A percentile compares a stretch with the other conserved stretches of the same genome.
These are phyloP conservation scores for Trichoderma oligosporum DNA, from an alignment of 2,329 filamentous ascomycete genomes.

Conservation along the genomic window DNA sequence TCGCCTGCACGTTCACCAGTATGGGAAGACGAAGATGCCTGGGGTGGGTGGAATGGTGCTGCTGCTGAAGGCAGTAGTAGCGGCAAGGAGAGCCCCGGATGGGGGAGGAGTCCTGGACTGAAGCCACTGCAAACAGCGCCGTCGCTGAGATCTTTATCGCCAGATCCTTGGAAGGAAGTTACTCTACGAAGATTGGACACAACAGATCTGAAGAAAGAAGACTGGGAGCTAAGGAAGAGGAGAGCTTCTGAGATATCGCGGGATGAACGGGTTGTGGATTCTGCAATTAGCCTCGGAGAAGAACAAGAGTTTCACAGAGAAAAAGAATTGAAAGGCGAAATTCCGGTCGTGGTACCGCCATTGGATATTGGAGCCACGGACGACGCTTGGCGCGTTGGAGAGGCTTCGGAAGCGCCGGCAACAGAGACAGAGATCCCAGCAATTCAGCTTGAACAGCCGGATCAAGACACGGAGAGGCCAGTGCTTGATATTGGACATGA, in stretches of 20 bases:
- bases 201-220: slow-evolving; percentile 25
- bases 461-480: background rate
- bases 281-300: slow-evolving; percentile 30
- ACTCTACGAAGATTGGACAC: slow-evolving; percentile 24
- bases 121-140: slow-evolving; percentile 27
- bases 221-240: background rate
- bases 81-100: slow-evolving; percentile 28
- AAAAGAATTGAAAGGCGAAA: background rate
- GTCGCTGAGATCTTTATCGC: slow-evolving; percentile 28
- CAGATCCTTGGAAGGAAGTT: slow-evolving; percentile 28
- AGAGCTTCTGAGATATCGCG: slow-evolving; percentile 22
- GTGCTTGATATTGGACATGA: background rate
- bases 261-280: slow-evolving; percentile 29
- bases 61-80: slow-evolving; percentile 21
- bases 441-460: slow-evolving; percentile 11
- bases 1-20: slow-evolving; percentile 26
- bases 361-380: background rate
- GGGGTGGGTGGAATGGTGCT: slow-evolving; percentile 38
- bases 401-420: background rate
- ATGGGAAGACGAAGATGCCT: slow-evolving; percentile 35
- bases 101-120: slow-evolving; percentile 34
- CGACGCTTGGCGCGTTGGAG: background rate
- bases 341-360: background rate
- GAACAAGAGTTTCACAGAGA: slow-evolving; percentile 7
- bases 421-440: background rate